A percentile compares a stretch with the other conserved stretches of the same genome.
phyloP scores from a whole-genome alignment of 2,329 filamentous ascomycete genomes.

The Apiospora rasikravindrae region DNA sequence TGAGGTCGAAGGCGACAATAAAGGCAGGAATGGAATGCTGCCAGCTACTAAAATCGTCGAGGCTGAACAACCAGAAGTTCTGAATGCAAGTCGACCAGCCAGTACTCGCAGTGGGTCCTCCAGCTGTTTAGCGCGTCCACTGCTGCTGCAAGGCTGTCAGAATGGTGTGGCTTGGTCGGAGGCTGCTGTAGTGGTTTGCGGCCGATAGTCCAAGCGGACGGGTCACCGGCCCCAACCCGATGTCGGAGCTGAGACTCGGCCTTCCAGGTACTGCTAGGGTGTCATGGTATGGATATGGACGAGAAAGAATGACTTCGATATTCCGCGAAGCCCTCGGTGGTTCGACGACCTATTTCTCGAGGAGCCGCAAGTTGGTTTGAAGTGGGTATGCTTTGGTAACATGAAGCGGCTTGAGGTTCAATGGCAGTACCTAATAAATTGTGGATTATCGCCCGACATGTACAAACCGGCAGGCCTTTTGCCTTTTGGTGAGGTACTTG shows the following conservation, averaged over 20 bases:
- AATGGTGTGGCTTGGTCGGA: neutral
- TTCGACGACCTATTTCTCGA: neutral
- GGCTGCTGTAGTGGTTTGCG: neutral
- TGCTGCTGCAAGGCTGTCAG: neutral
- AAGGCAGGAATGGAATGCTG: slow-evolving; percentile 7
- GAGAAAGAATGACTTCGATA: neutral
- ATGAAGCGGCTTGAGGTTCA: neutral
- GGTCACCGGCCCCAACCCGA: neutral
- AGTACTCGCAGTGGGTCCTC: neutral
- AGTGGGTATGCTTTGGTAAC: neutral
- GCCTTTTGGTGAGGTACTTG: neutral
- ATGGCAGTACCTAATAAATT: slow-evolving; percentile 16
- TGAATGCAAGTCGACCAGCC: neutral
- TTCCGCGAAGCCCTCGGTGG: neutral
- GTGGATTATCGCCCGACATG: slow-evolving; percentile 3
- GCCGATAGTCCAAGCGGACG: neutral
- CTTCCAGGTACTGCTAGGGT: neutral
- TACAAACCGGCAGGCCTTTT: neutral
- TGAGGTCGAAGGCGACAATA: neutral
- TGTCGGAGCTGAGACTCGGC: neutral
- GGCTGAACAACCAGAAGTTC: neutral
- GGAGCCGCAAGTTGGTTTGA: neutral
- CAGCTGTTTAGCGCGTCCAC: neutral
- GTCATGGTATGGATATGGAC: neutral
- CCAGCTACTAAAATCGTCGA: neutral